Conservation (phyloP, 805 yeast species). For the Cyberlindnera lachancei region DNA sequence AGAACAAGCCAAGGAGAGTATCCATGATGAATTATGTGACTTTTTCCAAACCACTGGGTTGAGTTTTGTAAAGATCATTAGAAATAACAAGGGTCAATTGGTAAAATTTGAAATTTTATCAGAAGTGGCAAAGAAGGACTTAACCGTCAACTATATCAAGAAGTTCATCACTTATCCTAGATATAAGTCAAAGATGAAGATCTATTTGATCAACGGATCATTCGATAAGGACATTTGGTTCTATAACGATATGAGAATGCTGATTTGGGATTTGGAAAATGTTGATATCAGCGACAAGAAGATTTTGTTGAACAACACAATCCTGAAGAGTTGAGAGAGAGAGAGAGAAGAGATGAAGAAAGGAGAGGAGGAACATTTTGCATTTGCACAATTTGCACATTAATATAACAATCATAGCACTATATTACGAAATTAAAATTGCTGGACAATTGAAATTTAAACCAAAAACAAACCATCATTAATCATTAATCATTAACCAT, state of each 20-base stretch:
- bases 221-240: constrained; percentile 22
- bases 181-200: constrained; percentile 37
- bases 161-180: constrained; percentile 34
- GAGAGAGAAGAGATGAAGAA: no score
- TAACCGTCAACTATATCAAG: constrained; percentile 25
- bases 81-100: constrained; percentile 32
- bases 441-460: no score
- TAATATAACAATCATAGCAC: no score
- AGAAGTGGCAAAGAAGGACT: constrained; percentile 5
- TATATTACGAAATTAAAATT: not conserved
- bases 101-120: constrained; percentile 30
- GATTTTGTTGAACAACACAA: constrained; percentile 18
- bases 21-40: constrained; percentile 15
- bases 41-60: constrained; percentile 16
- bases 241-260: constrained; percentile 24
- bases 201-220: constrained; percentile 24
- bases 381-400: no score
- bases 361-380: no score
- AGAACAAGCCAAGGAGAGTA: constrained; percentile 1
- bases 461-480: no score
- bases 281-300: constrained; percentile 13
- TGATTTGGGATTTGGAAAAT: constrained; percentile 22
- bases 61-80: constrained; percentile 30
- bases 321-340: constrained; percentile 9
- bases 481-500: no score